These are phyloP conservation scores for Protomyces lactucae-debilis DNA, from an alignment of 1,139 yeast species.

Conservation along the genomic window DNA sequence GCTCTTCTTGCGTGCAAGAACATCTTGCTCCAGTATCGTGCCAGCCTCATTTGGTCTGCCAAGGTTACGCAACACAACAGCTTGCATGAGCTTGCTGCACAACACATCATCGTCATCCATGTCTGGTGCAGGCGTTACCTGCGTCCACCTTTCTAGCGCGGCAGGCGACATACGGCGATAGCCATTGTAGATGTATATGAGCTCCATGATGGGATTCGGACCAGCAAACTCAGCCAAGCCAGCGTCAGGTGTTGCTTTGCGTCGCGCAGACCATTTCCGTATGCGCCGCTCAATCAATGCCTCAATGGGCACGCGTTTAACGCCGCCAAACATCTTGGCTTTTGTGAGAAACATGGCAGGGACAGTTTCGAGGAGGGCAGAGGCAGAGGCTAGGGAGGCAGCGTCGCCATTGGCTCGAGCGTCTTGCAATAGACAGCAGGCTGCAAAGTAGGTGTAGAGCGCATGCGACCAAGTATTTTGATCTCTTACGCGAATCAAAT, in stretches of 20 bases:
- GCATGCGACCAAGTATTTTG: slow-evolving; percentile 92
- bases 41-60: slow-evolving; percentile 2
- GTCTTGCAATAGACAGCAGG: slow-evolving; percentile 70
- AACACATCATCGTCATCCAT: slow-evolving; percentile 24
- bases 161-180: slow-evolving; percentile 62
- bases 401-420: slow-evolving; percentile 39
- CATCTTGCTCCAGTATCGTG: slow-evolving; percentile 3
- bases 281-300: slow-evolving; percentile 71
- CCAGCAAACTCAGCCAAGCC: slow-evolving; percentile 70
- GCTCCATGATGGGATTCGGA: slow-evolving; percentile 79
- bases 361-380: slow-evolving; percentile 49
- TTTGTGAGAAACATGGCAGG: slow-evolving; percentile 59
- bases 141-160: slow-evolving; percentile 3
- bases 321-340: slow-evolving; percentile 57
- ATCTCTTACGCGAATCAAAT: slow-evolving; percentile 61
- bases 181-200: slow-evolving; percentile 89
- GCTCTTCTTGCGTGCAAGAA: slow-evolving; percentile 1
- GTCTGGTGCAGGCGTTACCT: slow-evolving; percentile 16
- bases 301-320: slow-evolving; percentile 76
- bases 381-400: slow-evolving; percentile 46
- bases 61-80: slow-evolving; percentile 24
- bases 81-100: slow-evolving; percentile 22
- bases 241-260: slow-evolving; percentile 29
- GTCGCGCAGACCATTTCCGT: slow-evolving; percentile 50
- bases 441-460: slow-evolving; percentile 78